Conservation (phyloP, 2,329 filamentous ascomycete genomes). For the Ophiostoma sp. region DNA sequence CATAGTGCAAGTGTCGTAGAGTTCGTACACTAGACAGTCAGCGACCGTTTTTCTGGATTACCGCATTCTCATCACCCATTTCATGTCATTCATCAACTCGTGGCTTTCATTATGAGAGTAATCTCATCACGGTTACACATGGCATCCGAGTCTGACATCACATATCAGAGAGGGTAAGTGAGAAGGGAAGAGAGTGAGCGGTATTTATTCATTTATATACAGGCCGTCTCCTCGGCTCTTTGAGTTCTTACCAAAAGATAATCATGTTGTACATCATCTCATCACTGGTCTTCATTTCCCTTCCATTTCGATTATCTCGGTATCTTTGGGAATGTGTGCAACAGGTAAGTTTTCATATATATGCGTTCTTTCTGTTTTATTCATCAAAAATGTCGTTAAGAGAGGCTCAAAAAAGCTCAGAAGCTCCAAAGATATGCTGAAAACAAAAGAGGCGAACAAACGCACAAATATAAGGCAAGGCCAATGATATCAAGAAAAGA, state of each 20-base stretch:
- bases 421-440: neutral
- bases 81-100: neutral
- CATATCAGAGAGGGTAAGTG: neutral
- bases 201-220: neutral
- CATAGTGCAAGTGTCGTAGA: constrained; percentile 77
- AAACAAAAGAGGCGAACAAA: neutral
- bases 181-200: neutral
- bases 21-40: constrained; percentile 77
- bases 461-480: neutral
- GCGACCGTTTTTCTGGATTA: constrained; percentile 47
- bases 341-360: neutral
- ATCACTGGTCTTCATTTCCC: neutral
- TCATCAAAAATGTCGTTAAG: neutral
- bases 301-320: neutral
- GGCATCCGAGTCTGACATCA: neutral
- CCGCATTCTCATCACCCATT: neutral
- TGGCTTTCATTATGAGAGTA: neutral
- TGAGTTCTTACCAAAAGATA: too few species aligned
- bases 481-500: neutral
- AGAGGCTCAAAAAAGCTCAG: neutral
- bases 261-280: too few species aligned
- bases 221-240: too few species aligned
- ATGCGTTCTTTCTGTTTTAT: neutral
- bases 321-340: too few species aligned
- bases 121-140: neutral